Conservation (phyloP, 1,284 basidiomycete species). For the Paramarasmius palmivorus region DNA sequence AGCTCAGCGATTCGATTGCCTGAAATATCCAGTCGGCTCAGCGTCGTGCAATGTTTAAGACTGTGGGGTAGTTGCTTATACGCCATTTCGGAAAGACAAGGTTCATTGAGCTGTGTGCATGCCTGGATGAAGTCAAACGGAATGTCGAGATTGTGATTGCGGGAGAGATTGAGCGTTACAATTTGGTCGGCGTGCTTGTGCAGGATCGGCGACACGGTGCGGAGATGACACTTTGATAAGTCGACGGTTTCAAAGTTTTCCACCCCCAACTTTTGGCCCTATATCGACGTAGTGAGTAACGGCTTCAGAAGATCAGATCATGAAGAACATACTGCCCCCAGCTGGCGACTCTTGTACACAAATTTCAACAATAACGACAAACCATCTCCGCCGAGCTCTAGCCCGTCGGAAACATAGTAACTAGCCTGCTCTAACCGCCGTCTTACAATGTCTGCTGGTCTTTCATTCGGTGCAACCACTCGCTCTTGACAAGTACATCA, state of each 20-base stretch:
- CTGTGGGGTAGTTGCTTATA: constrained; percentile 92
- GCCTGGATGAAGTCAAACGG: constrained; percentile 96
- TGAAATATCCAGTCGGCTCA: constrained; percentile 88
- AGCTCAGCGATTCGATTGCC: constrained; percentile 93
- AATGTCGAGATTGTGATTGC: constrained; percentile 95
- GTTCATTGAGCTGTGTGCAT: constrained; percentile 82
- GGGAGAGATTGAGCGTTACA: constrained; percentile 85
- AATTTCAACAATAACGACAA: constrained; percentile 89
- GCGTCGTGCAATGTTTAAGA: constrained; percentile 73
- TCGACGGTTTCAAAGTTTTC: constrained; percentile 85
- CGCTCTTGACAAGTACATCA: constrained; percentile 58
- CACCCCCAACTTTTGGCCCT: constrained; percentile 27
- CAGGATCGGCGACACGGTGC: constrained; percentile 89
- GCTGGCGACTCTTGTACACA: constrained; percentile 74
- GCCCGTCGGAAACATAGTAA: constrained; percentile 81
- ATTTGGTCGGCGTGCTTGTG: constrained; percentile 89
- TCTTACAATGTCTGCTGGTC: constrained; percentile 84
- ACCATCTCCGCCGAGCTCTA: constrained; percentile 84
- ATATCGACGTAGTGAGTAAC: background rate
- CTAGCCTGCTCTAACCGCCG: constrained; percentile 90
- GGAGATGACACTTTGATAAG: constrained; percentile 80
- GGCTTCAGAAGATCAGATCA: constrained; percentile 6
- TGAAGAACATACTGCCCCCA: constrained; percentile 57
- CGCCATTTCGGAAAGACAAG: constrained; percentile 91
- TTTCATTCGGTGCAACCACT: constrained; percentile 77